Base-by-base conservation (phyloP, 768 basidiomycete species). In the Paxillus involutus region DNA sequence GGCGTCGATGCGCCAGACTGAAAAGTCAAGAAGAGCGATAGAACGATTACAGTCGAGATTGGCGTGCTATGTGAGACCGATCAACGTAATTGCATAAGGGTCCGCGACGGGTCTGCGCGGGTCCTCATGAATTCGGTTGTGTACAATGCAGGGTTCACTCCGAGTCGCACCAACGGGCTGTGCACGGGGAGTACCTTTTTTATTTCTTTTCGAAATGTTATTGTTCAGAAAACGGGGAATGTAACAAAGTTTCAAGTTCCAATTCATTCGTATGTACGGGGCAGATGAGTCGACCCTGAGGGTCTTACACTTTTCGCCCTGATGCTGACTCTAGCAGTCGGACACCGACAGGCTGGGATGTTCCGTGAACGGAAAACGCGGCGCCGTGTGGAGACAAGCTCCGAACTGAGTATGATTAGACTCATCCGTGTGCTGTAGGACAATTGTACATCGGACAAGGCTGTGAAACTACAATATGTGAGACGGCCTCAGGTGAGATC, bases 31-130 rank as follows among this genome's bases (percentile, higher is more conserved):
- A 60, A n/a, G n/a, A n/a, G n/a, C n/a, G n/a, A n/a, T n/a, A n/a
- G n/a, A n/a, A n/a, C n/a, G n/a, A 58, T 56, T 56, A 53, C 40
- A 46, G 47, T 51, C 56, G 48, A 56, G 67, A 63, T 63, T 70
- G 47, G 56, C 65, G 26, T 26, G 3, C 6, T 26, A 26, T 26
- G 26, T 26, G 26, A 26, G 26, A 26, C 26, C 2, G 50, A 47
- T 49, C 30, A 63, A 58, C 61, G 66, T 56, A 66, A 70, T 48
- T 49, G 53, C 49, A 40, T 40, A 32, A 40, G 14, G 40, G 24
- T 42, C 44, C 30, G 50, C 52, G 47, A 17, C 11, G 24, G 26
- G 44, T 30, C 32, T 32, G 11, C 9, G 26, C 26, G 26, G 26
- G 26, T 26, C 26, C 26, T 3, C 26, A 26, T 5, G 26, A 6